Base-by-base conservation (phyloP, 805 yeast genomes). In the Metschnikowia arizonensis region DNA sequence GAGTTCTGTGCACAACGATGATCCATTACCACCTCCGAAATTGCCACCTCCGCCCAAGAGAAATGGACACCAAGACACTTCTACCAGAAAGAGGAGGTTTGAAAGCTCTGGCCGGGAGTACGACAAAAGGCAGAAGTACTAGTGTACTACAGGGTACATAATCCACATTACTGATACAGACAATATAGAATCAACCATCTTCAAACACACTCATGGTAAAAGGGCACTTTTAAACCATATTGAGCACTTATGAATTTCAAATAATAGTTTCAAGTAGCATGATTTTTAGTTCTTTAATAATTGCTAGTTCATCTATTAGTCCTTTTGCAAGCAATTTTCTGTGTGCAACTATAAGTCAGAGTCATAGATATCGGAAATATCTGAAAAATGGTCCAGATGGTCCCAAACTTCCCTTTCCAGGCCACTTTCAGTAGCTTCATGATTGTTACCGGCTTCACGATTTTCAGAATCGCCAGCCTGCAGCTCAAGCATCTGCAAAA, bases 111-210 rank as follows among this genome's bases (percentile, higher is more conserved):
- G 56, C n/a, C 50, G 59, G 29, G 50, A 54, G 4, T 58, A 61
- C 43, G 68, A 64, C 34, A 68, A 68, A 45, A 64, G 60, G 47
- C 58, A 54, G 41, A 65, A 61, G 44, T 59, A 62, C 48, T 64
- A 47, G 44, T n/a, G n/a, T n/a, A n/a, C n/a, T n/a, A n/a, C n/a
- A n/a, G n/a, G n/a, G n/a, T n/a, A n/a, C n/a, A n/a, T n/a, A n/a
- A n/a, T n/a, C n/a, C n/a, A 8, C 3, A 24, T 7, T 5, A 24
- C 26, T 24, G 6, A 24, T 5, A 30, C 37, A 33, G 17, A 33
- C 37, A 33, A n/a, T 33, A 19, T 23, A 28, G 26, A 24, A 6
- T 24, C 7, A 24, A 24, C 10, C 26, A 24, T 24, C 24, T 21
- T 6, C 6, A 21, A 21, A 6, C 24, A 5, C 24, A 21, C 24